Conservation (phyloP, 2,329 filamentous ascomycete species). For the Colletotrichum cuscutae region DNA sequence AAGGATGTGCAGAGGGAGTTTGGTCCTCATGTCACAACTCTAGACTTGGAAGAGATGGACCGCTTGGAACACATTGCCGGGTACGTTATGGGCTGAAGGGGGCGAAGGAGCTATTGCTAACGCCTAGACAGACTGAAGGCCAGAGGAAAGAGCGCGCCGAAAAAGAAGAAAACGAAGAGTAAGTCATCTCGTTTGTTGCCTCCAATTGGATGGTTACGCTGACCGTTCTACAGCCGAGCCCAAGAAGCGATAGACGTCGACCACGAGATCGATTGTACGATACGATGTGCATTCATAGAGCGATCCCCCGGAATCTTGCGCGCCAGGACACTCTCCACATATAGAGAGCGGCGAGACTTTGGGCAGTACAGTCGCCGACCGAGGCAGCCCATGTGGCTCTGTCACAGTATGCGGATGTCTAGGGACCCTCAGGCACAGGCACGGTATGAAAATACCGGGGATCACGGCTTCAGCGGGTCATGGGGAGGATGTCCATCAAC, state of each 20-base stretch:
- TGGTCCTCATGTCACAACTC: constrained; percentile 71
- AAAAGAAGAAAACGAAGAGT: constrained; percentile 79
- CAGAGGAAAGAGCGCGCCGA: constrained; percentile 86
- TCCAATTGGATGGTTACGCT: constrained; percentile 40
- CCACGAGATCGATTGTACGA: constrained; percentile 17
- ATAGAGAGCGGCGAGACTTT: neutral
- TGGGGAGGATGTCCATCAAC: neutral
- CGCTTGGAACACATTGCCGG: constrained; percentile 79
- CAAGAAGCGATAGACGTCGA: constrained; percentile 46
- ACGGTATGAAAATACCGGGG: neutral
- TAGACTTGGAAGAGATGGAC: constrained; percentile 82
- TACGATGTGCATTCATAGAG: constrained; percentile 20
- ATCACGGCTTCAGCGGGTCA: neutral
- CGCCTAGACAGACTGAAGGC: constrained; percentile 69
- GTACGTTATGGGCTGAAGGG: constrained; percentile 52
- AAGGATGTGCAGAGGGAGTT: constrained; percentile 79
- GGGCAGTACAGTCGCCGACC: neutral
- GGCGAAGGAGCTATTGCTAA: neutral
- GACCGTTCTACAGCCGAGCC: constrained; percentile 50
- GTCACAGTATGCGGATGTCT: neutral
- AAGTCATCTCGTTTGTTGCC: neutral
- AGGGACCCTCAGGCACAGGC: neutral
- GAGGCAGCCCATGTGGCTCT: neutral
- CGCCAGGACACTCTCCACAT: neutral
- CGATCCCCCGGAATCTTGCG: neutral